Base-by-base conservation (phyloP, 225 moss, liverwort and hornwort genomes). In the Climacium dendroides region DNA sequence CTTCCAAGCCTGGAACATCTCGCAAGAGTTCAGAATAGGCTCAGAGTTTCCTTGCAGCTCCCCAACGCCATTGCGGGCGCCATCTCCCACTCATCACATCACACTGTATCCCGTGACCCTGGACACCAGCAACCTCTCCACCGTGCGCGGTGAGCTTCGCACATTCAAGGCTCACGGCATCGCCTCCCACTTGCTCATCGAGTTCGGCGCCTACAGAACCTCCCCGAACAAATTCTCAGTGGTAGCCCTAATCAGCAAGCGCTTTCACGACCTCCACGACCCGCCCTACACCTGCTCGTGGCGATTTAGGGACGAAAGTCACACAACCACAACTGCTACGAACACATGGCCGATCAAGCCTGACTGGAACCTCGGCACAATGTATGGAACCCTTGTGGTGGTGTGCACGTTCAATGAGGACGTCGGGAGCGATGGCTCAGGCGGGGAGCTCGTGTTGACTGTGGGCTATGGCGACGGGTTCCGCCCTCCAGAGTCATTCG, bases 371-470 rank as follows among this genome's bases (percentile, higher is more conserved):
- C 71, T 89, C 9, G 89, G 89, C 9, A 75, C 43, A 7, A 67
- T 91, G 78, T 89, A 91, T 45, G 85, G 82, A 19, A 87, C 80
- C 24, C 67, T 92, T 35, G 88, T 92, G 60, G 65, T 88, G 10
- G 89, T 81, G 37, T 90, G 89, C 88, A 83, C 77, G 30, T 92
- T 92, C 81, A 13, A 47, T 13, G 66, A 83, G 57, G 89, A 85
- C 5, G 87, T 88, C 7, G 88, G 89, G 5, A 87, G 82, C 14
- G 59, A 61, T 48, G 82, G 82, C 22, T n/a, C 58, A 28, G 89
- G 91, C 43, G 91, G 91, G 35, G 54, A 55, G 28, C 76, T 92
- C 12, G 20, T 82, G 24, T 30, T 92, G 11, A 80, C 41, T 19
- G 85, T 87, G 23, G 83, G 78, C 26, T 90, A 90, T 43, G 72